Evolutionary conservation across 2,329 filamentous ascomycete species (phyloP), one percentile per base, ranked within the genome.

Genomic region (Claviceps humidiphila): DNA sequence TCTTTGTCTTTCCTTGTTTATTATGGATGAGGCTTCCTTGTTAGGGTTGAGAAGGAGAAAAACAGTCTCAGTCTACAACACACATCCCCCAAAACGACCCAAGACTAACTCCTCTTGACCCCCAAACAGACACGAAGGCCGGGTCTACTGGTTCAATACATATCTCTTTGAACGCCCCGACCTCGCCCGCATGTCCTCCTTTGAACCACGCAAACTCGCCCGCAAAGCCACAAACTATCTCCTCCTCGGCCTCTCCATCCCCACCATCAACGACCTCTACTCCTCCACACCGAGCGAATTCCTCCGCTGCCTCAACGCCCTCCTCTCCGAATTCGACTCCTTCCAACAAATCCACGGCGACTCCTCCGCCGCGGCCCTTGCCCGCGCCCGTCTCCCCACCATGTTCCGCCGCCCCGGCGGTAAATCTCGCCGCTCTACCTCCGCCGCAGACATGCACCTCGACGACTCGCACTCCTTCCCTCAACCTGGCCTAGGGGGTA

Each of bases 111-210:
- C 2, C 30, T 11, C 3, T 34, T 46, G 1, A 7, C 4, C 1
- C 5, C 8, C 14, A 11, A 34, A 38, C 9, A 95, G 89, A 30
- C 90, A 98, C 64, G 89, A 96, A 70, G 90, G 91, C 55, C 84
- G 89, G 54, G 83, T 95, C 43, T 97, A 95, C 73, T 97, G 93
- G 90, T 96, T 97, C 75, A 96, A 96, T 70, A 96, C 93, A 0
- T 81, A 95, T 55, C 85, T 95, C 63, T 95, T 95, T 69, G 87
- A 89, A 58, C 86, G 88, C 61, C 68, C 80, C 34, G 89, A 95
- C 66, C 76, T 97, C 38, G 73, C 78, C 50, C 83, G 84, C 63
- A 84, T 96, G 73, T 84, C 91, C 46, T 95, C 89, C 64, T 91
- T 94, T 64, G 87, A 94, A 54, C 73, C 81, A 4, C 82, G 86